These are phyloP conservation scores for Excoecaria agallocha DNA, from an alignment of 345 rosid genomes.

Conservation along the genomic window DNA sequence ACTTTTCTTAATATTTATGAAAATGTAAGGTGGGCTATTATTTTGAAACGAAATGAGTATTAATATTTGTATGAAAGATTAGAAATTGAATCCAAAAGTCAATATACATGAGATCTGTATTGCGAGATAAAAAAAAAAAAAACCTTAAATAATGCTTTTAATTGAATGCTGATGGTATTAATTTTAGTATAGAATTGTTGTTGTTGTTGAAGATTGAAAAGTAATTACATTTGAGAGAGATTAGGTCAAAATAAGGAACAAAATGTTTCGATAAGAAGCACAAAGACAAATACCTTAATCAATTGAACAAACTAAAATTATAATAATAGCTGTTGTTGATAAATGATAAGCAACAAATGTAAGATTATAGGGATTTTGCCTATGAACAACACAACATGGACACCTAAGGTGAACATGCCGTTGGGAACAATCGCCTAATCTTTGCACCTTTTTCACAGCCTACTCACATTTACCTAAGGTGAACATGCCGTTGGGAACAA, in stretches of 20 bases:
- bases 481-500: not conserved
- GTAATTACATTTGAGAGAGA: not conserved
- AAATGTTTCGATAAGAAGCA: not conserved
- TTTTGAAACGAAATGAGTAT: no score
- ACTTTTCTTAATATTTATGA: no score
- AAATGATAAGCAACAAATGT: not conserved
- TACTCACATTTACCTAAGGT: no score
- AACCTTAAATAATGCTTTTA: no score
- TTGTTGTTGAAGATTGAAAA: conserved; percentile 31
- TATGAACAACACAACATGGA: not conserved
- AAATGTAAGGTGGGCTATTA: no score
- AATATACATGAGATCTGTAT: no score
- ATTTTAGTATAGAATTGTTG: conserved; percentile 9
- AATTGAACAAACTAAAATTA: not conserved
- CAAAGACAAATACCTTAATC: not conserved
- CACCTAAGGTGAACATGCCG: not conserved
- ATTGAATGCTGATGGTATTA: no score
- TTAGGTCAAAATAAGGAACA: not conserved
- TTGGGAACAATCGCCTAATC: not conserved
- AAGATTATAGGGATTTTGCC: not conserved
- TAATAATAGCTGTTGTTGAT: not conserved
- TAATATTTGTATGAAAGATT: no score
- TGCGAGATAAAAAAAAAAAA: no score
- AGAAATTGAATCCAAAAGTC: no score
- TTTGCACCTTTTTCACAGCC: not conserved